These are phyloP conservation scores for Cutaneotrichosporon spelunceum DNA, from an alignment of 1,284 basidiomycete species.

Conservation along the genomic window DNA sequence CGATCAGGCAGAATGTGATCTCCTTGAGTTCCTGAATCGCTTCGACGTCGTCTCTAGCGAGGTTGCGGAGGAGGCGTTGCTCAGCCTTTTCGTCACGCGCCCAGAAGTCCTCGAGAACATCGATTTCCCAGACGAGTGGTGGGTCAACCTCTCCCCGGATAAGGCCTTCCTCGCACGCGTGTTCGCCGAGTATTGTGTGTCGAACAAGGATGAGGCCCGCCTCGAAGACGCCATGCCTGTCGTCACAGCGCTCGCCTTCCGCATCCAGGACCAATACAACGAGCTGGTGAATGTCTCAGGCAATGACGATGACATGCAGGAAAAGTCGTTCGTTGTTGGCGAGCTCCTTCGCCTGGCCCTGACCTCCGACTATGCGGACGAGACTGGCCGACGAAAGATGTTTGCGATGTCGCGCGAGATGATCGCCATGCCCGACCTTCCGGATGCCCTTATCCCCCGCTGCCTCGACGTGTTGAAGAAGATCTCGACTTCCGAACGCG, in stretches of 20 bases:
- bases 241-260: constrained; percentile 83
- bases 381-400: constrained; percentile 89
- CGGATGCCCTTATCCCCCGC: constrained; percentile 70
- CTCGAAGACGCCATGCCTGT: constrained; percentile 79
- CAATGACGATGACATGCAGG: constrained; percentile 56
- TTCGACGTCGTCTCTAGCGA: constrained; percentile 63
- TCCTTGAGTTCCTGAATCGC: constrained; percentile 57
- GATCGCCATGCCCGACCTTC: constrained; percentile 76
- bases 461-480: constrained; percentile 84
- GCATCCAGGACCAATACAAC: constrained; percentile 77
- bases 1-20: constrained; percentile 59
- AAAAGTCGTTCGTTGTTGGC: constrained; percentile 67
- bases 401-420: constrained; percentile 84
- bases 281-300: constrained; percentile 56
- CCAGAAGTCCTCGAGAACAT: constrained; percentile 63
- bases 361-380: constrained; percentile 87
- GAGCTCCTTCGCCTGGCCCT: constrained; percentile 79
- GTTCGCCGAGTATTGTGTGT: constrained; percentile 75
- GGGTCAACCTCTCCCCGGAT: constrained; percentile 72
- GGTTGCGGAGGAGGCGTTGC: constrained; percentile 65
- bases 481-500: constrained; percentile 78
- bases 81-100: constrained; percentile 63
- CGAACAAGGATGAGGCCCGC: constrained; percentile 62
- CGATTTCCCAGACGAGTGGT: constrained; percentile 69
- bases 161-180: constrained; percentile 78